phyloP scores from a whole-genome alignment of 1,284 basidiomycete species.

The Cryptococcus amylolentus region DNA sequence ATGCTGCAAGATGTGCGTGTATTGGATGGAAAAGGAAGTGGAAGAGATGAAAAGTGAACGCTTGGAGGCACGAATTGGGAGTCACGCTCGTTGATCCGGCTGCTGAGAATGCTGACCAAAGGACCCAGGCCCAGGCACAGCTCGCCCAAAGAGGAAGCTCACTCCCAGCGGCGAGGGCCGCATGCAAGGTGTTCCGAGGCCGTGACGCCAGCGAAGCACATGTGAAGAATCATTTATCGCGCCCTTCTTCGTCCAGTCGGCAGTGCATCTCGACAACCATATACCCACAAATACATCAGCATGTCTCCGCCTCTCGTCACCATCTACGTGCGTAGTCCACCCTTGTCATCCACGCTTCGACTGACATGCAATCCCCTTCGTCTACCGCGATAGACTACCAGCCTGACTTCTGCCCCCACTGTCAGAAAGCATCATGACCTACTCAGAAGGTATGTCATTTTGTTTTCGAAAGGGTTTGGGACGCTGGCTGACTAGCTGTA shows the following conservation, averaged over 20 bases:
- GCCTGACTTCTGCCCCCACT: constrained; percentile 41
- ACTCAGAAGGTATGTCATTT: constrained; percentile 33
- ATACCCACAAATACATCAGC: background rate
- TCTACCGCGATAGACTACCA: constrained; percentile 32
- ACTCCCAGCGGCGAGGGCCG: too few relatives aligned
- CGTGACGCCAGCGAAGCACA: too few relatives aligned
- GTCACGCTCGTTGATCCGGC: too few relatives aligned
- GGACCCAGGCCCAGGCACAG: too few relatives aligned
- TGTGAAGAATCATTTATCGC: background rate
- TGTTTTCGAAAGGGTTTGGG: background rate
- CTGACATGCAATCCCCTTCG: background rate
- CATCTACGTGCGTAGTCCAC: constrained; percentile 14
- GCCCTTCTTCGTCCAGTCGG: background rate
- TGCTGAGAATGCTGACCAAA: too few relatives aligned
- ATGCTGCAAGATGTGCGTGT: background rate
- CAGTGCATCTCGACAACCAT: background rate
- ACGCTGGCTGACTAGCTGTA: background rate
- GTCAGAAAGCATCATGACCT: constrained; percentile 43
- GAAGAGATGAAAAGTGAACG: background rate
- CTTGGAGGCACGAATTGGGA: background rate
- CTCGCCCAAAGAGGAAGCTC: too few relatives aligned
- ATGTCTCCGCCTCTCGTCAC: constrained; percentile 18
- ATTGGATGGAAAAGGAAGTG: background rate
- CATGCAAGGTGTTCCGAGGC: too few relatives aligned
- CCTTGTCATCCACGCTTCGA: background rate